phyloP scores from a whole-genome alignment of 345 rosid species.

The Crucihimalaya himalaica region DNA sequence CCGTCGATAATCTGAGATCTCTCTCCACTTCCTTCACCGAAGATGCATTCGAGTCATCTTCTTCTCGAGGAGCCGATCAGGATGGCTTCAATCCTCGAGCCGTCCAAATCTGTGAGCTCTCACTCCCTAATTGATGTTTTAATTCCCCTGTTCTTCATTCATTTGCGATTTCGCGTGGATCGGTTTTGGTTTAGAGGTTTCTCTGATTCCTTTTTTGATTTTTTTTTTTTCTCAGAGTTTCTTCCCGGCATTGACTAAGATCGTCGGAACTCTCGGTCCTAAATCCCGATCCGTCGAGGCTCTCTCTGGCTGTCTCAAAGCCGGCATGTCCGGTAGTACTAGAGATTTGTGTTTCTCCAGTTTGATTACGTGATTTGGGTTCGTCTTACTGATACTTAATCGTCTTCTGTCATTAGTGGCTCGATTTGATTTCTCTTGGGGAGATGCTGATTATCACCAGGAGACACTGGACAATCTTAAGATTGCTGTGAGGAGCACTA shows the following conservation, averaged over 20 bases:
- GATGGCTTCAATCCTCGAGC: constrained; percentile 98
- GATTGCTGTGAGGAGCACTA: constrained; percentile 73
- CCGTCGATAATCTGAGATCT: constrained; percentile 39
- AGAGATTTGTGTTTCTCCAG: background rate
- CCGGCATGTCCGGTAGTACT: constrained; percentile 92
- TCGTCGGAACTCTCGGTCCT: constrained; percentile 91
- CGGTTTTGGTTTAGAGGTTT: background rate
- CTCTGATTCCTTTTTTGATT: background rate
- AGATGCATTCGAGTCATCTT: constrained; percentile 91
- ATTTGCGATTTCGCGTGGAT: constrained; percentile 3
- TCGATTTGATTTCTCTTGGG: constrained; percentile 92
- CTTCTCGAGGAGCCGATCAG: constrained; percentile 98
- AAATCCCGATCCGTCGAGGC: constrained; percentile 75
- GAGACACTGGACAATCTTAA: constrained; percentile 81
- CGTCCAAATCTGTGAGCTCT: constrained; percentile 79
- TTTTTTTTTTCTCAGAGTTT: constrained; percentile 56
- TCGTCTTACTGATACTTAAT: background rate
- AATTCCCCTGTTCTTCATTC: background rate
- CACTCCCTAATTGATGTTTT: background rate
- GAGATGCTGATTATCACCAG: constrained; percentile 73
- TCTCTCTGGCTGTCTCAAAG: constrained; percentile 77
- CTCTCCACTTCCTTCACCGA: constrained; percentile 18
- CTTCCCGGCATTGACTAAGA: constrained; percentile 96
- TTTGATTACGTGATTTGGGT: background rate
- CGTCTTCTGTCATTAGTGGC: constrained; percentile 55